Evolutionary conservation across 345 rosid genomes (phyloP), one percentile per base, ranked within the genome.

Genomic region (Aegle marmelos): DNA sequence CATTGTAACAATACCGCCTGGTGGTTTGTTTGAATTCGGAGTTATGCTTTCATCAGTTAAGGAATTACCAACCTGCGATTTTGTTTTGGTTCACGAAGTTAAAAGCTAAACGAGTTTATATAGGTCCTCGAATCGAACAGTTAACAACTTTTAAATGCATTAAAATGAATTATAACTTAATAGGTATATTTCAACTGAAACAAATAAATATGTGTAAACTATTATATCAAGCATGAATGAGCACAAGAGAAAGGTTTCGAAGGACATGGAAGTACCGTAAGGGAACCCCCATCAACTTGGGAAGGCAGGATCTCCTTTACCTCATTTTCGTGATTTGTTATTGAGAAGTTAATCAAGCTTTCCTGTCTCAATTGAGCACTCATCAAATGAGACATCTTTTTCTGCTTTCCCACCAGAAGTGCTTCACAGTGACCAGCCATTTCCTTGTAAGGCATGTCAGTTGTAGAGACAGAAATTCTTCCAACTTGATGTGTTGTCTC

Each of bases 371-470:
- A 66, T 45, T 90, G 92, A 79, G 85, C 71, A 76, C 82, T 83
- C 89, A 92, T 86, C 86, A 97, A 83, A 82, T 85, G 82, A 14
- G 93, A 91, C 91, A 94, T 94, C 89, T 89, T 92, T 85, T 86
- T 83, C 75, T 90, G 97, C 86, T 94, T 97, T 80, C 96, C 98
- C 69, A 85, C 81, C 76, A 85, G 76, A 30, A 97, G 93, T 68
- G 92, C 86, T 83, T 97, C 98, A 31, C 98, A 94, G 60, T 91
- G 98, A 68, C 74, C 86, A 16, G 97, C 94, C 90, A 91, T 91
- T 83, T 94, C 97, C 89, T 89, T 89, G 88, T 89, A 94, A 24
- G 99, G 78, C 77, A 89, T 87, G 70, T 97, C 91, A 4, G 92
- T 86, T n/a, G 91, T 86, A 25, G 87, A 89, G 71, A 89, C 79